Evolutionary conservation across 257 asterid genomes (phyloP), one percentile per base, ranked within the genome.

Genomic region (Ehretia macrophylla): DNA sequence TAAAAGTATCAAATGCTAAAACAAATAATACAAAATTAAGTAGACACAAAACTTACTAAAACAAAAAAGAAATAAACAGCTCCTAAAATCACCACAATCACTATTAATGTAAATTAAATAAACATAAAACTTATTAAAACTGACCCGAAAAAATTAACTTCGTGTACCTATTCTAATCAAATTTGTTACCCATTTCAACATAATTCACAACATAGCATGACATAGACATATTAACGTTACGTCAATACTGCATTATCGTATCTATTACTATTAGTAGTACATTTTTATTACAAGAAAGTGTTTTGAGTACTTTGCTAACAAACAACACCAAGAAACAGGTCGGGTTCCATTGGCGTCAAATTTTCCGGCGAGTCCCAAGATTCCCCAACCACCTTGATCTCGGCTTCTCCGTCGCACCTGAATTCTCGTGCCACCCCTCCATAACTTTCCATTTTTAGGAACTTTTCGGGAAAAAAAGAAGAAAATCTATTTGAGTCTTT

Each of bases 311-410:
- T n/a, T n/a, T n/a, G n/a, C n/a, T n/a, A n/a, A n/a, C n/a, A n/a
- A 47, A 67, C 62, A 64, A 32, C 64, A 40, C 68, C 68, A 63
- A 46, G 71, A 69, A 77, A 60, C 72, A 67, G 46, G 73, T 55
- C 79, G 65, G 68, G 40, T 71, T 67, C 68, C 45, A 46, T 67
- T 66, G 77, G 73, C 75, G 68, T 68, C 88, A 68, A 71, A 64
- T 66, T 83, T 78, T 68, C 86, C 87, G 93, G 90, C 95, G 83
- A 65, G 64, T 74, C 59, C 65, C 37, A 46, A 77, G 95, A 70
- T 81, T 79, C 73, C 78, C 73, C 58, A 69, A 44, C 72, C 72
- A 69, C 81, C 91, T 65, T 75, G 77, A 64, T 77, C 77, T 70
- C 60, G 58, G 59, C 71, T 70, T 62, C 74, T 78, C 73, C 55